Conservation (phyloP, 202 grass and related monocot genomes). For the Musa balbisiana region DNA sequence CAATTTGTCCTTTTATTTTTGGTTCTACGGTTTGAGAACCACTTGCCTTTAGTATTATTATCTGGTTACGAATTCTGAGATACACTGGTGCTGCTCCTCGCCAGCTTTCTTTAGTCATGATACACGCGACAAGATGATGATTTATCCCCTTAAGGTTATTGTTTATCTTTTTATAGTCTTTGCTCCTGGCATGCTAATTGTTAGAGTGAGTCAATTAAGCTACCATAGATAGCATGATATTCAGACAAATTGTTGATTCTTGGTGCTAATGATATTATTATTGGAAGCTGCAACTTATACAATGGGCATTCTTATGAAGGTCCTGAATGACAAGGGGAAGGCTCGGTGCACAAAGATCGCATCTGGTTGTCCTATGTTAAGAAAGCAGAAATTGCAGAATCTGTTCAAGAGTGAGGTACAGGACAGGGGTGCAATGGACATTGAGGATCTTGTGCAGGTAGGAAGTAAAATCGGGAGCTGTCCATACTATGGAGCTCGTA, state of each 20-base stretch:
- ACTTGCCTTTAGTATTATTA: background rate
- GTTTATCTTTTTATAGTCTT: background rate
- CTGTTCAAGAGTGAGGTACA: constrained; percentile 54
- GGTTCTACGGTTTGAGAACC: background rate
- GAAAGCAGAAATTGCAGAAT: constrained; percentile 55
- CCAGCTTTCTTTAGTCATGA: background rate
- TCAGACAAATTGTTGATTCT: background rate
- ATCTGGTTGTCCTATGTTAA: constrained; percentile 78
- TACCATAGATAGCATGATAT: background rate
- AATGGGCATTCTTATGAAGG: constrained; percentile 24
- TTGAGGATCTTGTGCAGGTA: constrained; percentile 64
- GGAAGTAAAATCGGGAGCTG: constrained; percentile 81
- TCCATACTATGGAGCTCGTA: constrained; percentile 71
- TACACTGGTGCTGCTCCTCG: too few species aligned
- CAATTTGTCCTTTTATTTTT: background rate
- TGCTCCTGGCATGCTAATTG: background rate
- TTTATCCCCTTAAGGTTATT: background rate
- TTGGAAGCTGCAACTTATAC: constrained; percentile 7
- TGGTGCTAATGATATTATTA: background rate
- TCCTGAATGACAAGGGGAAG: constrained; percentile 41
- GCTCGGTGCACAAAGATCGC: constrained; percentile 34
- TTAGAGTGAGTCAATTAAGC: background rate
- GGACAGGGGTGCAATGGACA: constrained; percentile 55
- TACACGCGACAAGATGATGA: background rate
- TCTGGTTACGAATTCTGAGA: too few species aligned